These are phyloP conservation scores for Castanea sativa DNA, from an alignment of 306 rosid genomes.

Conservation along the genomic window DNA sequence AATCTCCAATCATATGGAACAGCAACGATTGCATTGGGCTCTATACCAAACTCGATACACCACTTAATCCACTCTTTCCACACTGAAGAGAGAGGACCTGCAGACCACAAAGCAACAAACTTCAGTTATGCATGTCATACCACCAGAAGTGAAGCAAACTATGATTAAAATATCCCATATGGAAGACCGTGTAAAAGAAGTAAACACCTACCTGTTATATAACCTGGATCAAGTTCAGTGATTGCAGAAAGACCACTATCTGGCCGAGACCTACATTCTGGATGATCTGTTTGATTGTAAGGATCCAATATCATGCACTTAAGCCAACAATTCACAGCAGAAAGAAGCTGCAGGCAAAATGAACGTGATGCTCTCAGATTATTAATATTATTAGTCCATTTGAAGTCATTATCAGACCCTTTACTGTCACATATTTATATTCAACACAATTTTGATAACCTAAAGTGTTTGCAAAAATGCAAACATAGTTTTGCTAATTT, in stretches of 20 bases:
- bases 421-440: not conserved
- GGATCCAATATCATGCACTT: constrained; percentile 92
- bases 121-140: constrained; percentile 5
- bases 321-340: constrained; percentile 97
- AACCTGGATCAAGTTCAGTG: constrained; percentile 98
- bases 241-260: constrained; percentile 98
- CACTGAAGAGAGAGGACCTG: constrained; percentile 94
- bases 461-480: not conserved
- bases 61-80: constrained; percentile 99
- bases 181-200: not conserved
- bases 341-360: constrained; percentile 68
- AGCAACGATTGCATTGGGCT: constrained; percentile 93
- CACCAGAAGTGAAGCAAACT: not conserved
- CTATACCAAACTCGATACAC: constrained; percentile 97
- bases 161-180: not conserved
- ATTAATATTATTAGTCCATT: not conserved
- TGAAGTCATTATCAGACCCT: not conserved
- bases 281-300: constrained; percentile 91
- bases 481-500: too few species aligned
- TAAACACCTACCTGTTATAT: constrained; percentile 65
- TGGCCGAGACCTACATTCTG: constrained; percentile 93
- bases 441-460: not conserved
- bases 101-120: constrained; percentile 14
- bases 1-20: constrained; percentile 99
- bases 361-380: not conserved